A percentile compares a stretch with the other conserved stretches of the same genome.
phyloP scores from a whole-genome alignment of 75 land plant genomes.

The Chamaecyparis obtusa region DNA sequence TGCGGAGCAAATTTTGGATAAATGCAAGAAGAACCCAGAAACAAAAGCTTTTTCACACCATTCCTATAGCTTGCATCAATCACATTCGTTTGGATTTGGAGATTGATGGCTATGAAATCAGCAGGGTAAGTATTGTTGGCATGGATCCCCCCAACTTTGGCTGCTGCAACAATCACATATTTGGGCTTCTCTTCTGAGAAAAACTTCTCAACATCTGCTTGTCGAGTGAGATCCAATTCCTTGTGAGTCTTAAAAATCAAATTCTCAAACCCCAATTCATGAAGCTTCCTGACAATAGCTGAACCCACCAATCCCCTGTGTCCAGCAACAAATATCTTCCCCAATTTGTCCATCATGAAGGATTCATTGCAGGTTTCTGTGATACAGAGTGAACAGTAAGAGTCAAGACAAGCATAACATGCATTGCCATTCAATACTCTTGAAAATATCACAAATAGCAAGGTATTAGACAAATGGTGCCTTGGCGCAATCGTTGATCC shows the following conservation, averaged over 20 bases:
- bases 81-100: conserved; percentile 96
- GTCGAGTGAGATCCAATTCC: conserved; percentile 91
- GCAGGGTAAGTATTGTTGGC: conserved; percentile 98
- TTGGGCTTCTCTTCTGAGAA: conserved; percentile 67
- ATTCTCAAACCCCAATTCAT: conserved; percentile 60
- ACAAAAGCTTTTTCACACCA: conserved; percentile 80
- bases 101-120: conserved; percentile 88
- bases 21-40: conserved; percentile 97
- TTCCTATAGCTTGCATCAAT: conserved; percentile 73
- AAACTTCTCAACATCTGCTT: conserved; percentile 79
- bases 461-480: too few relatives aligned
- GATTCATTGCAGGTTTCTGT: conserved; percentile 13
- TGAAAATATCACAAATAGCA: neutral
- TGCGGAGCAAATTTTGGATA: conserved; percentile 96
- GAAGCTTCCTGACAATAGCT: conserved; percentile 76
- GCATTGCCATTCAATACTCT: neutral
- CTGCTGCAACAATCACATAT: conserved; percentile 87
- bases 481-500: too few relatives aligned
- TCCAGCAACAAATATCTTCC: conserved; percentile 89
- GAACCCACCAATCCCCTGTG: conserved; percentile 95
- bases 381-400: neutral
- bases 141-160: conserved; percentile 98
- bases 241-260: conserved; percentile 72
- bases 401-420: neutral
- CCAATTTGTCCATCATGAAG: conserved; percentile 57